Evolutionary conservation across 192 early-diverging fungal genomes (phyloP).

Genomic region (Geosiphon pyriformis): DNA sequence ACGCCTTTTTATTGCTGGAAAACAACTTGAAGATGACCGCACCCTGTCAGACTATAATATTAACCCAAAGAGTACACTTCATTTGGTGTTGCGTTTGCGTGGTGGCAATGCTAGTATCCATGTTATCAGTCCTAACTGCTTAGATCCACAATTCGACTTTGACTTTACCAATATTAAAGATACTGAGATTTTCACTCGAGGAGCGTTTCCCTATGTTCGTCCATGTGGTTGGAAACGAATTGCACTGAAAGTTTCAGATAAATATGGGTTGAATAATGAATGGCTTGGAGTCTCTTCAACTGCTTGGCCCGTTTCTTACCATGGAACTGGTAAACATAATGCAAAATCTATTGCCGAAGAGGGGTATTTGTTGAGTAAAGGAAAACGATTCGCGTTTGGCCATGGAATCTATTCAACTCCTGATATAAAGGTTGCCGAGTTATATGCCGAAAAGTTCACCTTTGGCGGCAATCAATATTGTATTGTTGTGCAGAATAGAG

Average conservation of each 20-base stretch:
- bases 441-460: neutral
- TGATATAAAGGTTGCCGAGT: neutral
- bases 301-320: slow-evolving; percentile 16
- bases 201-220: neutral
- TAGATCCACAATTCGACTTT: slow-evolving; percentile 8
- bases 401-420: slow-evolving; percentile 5
- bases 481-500: neutral
- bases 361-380: slow-evolving; percentile 3
- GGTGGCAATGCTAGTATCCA: slow-evolving; percentile 36
- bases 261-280: slow-evolving; percentile 5
- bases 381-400: slow-evolving; percentile 7
- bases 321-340: slow-evolving; percentile 20
- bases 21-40: slow-evolving; percentile 65
- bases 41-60: slow-evolving; percentile 66
- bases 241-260: slow-evolving; percentile 11
- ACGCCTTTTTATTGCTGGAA: slow-evolving; percentile 63
- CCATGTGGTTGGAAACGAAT: slow-evolving; percentile 17
- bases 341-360: slow-evolving; percentile 9
- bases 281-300: slow-evolving; percentile 1
- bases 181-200: neutral
- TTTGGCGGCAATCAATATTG: neutral
- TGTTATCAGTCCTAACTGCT: neutral
- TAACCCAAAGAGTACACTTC: slow-evolving; percentile 60
- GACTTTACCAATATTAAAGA: slow-evolving; percentile 19
- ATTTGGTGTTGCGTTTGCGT: slow-evolving; percentile 60